phyloP scores from a whole-genome alignment of 106 monocot genomes.

The Narthecium ossifragum region DNA sequence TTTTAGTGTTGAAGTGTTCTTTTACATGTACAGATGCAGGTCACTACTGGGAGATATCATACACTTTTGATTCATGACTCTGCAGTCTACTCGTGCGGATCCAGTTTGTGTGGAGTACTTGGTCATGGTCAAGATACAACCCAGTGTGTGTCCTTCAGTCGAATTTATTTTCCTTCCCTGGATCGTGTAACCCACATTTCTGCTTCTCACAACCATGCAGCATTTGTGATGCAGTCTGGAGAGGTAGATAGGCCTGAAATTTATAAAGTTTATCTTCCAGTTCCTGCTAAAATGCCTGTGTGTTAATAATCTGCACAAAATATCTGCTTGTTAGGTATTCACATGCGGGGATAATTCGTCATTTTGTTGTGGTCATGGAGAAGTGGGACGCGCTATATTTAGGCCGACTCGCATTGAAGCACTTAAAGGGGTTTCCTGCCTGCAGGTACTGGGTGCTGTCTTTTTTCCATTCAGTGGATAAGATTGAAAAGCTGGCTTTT shows the following conservation, averaged over 20 bases:
- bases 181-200: constrained; percentile 71
- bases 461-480: no score
- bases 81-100: constrained; percentile 91
- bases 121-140: constrained; percentile 93
- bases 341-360: constrained; percentile 99
- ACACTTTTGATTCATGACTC: constrained; percentile 76
- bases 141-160: constrained; percentile 69
- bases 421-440: constrained; percentile 72
- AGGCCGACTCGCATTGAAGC: constrained; percentile 64
- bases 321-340: constrained; percentile 50
- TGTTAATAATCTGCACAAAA: no score
- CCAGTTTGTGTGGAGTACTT: constrained; percentile 97
- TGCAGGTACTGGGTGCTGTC: constrained; percentile 74
- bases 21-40: constrained; percentile 69
- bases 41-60: constrained; percentile 87
- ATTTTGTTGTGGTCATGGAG: constrained; percentile 97
- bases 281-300: no score
- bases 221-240: constrained; percentile 88
- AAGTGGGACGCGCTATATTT: constrained; percentile 74
- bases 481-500: no score
- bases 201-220: constrained; percentile 91
- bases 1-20: background rate
- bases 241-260: constrained; percentile 59
- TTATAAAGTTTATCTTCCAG: no score
- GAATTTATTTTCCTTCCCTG: constrained; percentile 59